Conservation (phyloP, 1,284 basidiomycete species). For the Fistulina hepatica region DNA sequence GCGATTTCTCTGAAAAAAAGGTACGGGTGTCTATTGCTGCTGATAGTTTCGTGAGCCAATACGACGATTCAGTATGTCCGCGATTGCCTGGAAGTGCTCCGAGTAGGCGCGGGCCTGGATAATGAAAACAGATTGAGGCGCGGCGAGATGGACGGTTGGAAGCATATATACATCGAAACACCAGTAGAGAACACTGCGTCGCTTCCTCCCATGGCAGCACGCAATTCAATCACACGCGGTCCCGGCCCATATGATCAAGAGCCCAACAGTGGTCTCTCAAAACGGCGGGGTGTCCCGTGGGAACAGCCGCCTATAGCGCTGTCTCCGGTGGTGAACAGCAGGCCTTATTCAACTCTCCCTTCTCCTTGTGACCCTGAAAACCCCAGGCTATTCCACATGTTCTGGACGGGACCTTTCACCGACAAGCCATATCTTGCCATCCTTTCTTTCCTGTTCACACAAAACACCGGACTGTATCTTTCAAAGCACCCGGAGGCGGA, state of each 20-base stretch:
- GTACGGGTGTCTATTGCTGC: conserved; percentile 30
- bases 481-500: conserved; percentile 26
- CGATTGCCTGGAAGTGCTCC: conserved; percentile 69
- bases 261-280: conserved; percentile 27
- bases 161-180: conserved; percentile 59
- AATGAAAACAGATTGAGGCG: conserved; percentile 50
- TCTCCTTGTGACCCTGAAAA: conserved; percentile 57
- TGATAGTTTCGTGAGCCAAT: too few relatives aligned
- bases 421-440: conserved; percentile 78
- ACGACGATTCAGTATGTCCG: conserved; percentile 55
- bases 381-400: conserved; percentile 75
- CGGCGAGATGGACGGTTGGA: conserved; percentile 51
- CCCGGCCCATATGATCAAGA: conserved; percentile 15
- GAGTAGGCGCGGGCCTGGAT: conserved; percentile 63
- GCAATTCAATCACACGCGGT: conserved; percentile 10
- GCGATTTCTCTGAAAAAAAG: conserved; percentile 76
- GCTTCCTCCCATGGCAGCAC: not conserved
- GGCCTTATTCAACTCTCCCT: conserved; percentile 44
- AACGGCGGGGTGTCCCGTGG: conserved; percentile 31
- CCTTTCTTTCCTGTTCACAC: conserved; percentile 72
- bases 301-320: conserved; percentile 32
- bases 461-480: conserved; percentile 65
- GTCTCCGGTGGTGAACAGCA: conserved; percentile 31
- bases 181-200: conserved; percentile 17
- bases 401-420: conserved; percentile 77